Conservation (phyloP, 73 alveolate genomes). For the Tetrahymena elliotti region DNA sequence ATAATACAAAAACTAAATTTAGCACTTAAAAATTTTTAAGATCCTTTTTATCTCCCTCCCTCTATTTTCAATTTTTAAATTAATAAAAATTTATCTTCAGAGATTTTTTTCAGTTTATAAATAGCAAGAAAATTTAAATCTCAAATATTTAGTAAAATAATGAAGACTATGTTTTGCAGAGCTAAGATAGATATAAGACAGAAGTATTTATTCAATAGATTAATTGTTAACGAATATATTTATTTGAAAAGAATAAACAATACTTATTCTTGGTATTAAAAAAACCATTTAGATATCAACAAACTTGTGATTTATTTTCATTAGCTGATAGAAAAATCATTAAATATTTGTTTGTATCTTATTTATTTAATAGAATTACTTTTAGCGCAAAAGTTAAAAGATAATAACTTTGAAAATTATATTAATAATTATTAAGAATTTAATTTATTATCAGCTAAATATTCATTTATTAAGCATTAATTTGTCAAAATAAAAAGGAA, state of each 20-base stretch:
- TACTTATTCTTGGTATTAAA: background rate
- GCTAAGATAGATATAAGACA: too few relatives aligned
- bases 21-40: too few relatives aligned
- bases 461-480: background rate
- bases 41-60: too few relatives aligned
- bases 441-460: background rate
- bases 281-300: background rate
- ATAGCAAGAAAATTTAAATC: too few relatives aligned
- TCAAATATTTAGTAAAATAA: too few relatives aligned
- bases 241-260: background rate
- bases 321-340: background rate
- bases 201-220: background rate
- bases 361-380: background rate
- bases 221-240: background rate
- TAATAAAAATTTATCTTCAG: too few relatives aligned
- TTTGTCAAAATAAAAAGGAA: background rate
- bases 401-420: background rate
- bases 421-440: background rate
- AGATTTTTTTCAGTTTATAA: too few relatives aligned
- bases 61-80: too few relatives aligned
- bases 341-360: background rate
- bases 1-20: too few relatives aligned
- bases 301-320: background rate
- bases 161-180: too few relatives aligned
- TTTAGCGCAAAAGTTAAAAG: background rate